Percentiles rank a stretch among this genome's conserved stretches.
phyloP scores from a whole-genome alignment of 495 filamentous ascomycete species.

The Daldinia concentrica region DNA sequence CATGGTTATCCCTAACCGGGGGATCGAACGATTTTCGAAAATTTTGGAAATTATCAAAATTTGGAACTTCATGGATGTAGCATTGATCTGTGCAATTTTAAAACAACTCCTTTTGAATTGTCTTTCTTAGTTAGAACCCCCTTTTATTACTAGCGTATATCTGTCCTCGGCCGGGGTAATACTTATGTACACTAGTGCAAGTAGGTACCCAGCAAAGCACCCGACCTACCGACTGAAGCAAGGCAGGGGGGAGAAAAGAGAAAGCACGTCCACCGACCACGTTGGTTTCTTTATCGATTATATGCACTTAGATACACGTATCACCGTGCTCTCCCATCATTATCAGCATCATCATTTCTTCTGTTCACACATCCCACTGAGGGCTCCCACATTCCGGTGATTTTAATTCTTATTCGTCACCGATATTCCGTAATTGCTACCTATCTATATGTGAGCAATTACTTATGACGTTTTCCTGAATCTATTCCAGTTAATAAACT shows the following conservation, averaged over 20 bases:
- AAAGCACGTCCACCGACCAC: conserved; percentile 9
- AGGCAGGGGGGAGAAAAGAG: conserved; percentile 7
- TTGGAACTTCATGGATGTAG: conserved; percentile 25
- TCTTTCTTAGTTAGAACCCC: not conserved
- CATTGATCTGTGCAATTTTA: conserved; percentile 33
- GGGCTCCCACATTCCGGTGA: conserved; percentile 1
- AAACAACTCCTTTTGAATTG: conserved; percentile 14
- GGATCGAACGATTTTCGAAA: conserved; percentile 33
- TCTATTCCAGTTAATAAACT: conserved; percentile 4
- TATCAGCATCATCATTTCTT: not conserved
- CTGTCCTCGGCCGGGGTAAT: not conserved
- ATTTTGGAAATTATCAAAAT: conserved; percentile 35
- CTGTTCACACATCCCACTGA: not conserved
- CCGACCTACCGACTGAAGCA: too few species aligned
- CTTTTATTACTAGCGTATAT: not conserved
- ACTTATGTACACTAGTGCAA: not conserved
- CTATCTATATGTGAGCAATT: conserved; percentile 5
- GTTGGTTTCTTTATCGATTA: conserved; percentile 32
- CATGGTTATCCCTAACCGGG: conserved; percentile 8
- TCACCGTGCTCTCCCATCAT: not conserved
- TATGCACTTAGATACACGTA: conserved; percentile 9
- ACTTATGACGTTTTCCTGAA: conserved; percentile 23
- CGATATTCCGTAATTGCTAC: conserved; percentile 4
- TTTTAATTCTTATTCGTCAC: conserved; percentile 3
- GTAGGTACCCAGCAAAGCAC: not conserved